Evolutionary conservation across 495 filamentous ascomycete genomes (phyloP).

Genomic region (Xylaria cubensis): DNA sequence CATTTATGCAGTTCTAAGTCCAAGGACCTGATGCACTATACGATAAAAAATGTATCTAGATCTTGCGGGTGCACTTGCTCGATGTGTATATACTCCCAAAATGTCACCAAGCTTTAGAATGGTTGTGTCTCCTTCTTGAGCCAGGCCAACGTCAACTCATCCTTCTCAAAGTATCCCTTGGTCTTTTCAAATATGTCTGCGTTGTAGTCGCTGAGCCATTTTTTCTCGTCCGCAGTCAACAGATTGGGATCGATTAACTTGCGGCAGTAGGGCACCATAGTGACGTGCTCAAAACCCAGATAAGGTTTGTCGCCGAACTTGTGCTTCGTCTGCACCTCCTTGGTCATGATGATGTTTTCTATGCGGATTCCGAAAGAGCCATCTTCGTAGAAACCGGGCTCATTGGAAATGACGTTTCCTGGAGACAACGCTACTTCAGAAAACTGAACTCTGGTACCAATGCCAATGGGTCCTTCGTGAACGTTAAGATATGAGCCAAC

Average conservation of each 20-base stretch:
- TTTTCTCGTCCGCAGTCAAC: slow-evolving; percentile 76
- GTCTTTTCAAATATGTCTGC: slow-evolving; percentile 83
- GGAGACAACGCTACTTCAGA: slow-evolving; percentile 85
- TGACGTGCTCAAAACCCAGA: slow-evolving; percentile 95
- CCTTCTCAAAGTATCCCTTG: slow-evolving; percentile 76
- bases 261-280: slow-evolving; percentile 92
- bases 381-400: slow-evolving; percentile 98
- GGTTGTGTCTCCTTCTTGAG: slow-evolving; percentile 81
- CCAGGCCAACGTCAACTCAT: slow-evolving; percentile 75
- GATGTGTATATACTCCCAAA: slow-evolving; percentile 23
- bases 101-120: slow-evolving; percentile 33
- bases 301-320: slow-evolving; percentile 93
- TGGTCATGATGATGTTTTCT: slow-evolving; percentile 91
- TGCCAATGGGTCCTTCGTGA: slow-evolving; percentile 96
- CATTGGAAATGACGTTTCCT: slow-evolving; percentile 95
- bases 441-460: slow-evolving; percentile 90
- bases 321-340: slow-evolving; percentile 83
- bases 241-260: slow-evolving; percentile 82
- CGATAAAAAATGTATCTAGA: slow-evolving; percentile 17
- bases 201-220: slow-evolving; percentile 90
- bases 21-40: neutral
- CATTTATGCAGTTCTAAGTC: slow-evolving; percentile 69
- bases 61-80: neutral
- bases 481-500: slow-evolving; percentile 94
- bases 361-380: slow-evolving; percentile 97